Evolutionary conservation across 2,329 filamentous ascomycete genomes (phyloP).

Genomic region (Huntiella moniliformis): DNA sequence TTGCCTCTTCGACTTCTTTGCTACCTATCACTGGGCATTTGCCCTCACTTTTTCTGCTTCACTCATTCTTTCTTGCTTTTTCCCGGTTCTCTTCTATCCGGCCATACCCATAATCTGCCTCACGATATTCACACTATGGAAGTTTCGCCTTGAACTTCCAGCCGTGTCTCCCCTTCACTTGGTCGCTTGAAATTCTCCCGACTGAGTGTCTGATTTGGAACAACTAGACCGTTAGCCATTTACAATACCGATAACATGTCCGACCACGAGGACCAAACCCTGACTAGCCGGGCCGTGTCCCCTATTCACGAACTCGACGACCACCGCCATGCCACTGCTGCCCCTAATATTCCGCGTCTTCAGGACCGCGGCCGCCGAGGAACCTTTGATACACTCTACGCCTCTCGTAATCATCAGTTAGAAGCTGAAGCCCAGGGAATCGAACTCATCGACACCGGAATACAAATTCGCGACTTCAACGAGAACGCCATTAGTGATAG

Average conservation of each 20-base stretch:
- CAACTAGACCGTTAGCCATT: background rate
- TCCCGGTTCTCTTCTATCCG: background rate
- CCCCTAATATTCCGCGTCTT: conserved; percentile 37
- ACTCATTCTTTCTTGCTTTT: background rate
- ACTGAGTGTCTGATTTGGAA: background rate
- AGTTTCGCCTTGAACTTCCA: no score
- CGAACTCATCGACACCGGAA: conserved; percentile 18
- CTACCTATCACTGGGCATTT: conserved; percentile 1
- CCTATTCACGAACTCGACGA: conserved; percentile 73
- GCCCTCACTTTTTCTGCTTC: background rate
- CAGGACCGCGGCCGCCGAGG: conserved; percentile 44
- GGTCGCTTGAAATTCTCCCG: background rate
- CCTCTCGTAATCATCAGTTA: conserved; percentile 23
- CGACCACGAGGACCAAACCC: conserved; percentile 35
- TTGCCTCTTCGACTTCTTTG: background rate
- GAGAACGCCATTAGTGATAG: conserved; percentile 63
- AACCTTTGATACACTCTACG: conserved; percentile 54
- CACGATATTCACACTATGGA: background rate
- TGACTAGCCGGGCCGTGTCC: conserved; percentile 42
- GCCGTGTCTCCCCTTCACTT: no score
- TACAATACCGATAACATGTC: conserved; percentile 34
- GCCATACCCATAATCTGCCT: background rate
- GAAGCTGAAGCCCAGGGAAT: conserved; percentile 12
- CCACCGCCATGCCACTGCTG: conserved; percentile 54
- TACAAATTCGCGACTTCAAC: conserved; percentile 62